phyloP scores from a whole-genome alignment of 208 protist species.

The Wallacemonas sp. region DNA sequence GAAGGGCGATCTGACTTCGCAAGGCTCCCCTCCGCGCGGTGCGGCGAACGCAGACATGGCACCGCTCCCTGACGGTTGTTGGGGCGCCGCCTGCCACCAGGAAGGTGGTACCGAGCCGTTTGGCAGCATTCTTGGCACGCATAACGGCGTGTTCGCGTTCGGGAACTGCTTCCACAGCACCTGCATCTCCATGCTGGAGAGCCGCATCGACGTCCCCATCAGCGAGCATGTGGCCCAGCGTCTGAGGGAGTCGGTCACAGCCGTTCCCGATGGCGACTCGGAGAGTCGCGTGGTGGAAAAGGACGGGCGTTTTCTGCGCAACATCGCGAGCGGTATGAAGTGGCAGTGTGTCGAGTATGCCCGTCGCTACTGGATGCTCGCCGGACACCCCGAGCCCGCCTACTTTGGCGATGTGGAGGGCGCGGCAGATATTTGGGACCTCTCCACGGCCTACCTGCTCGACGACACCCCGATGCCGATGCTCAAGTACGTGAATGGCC shows the following conservation, averaged over 20 bases:
- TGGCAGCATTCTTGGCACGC: conserved; percentile 48
- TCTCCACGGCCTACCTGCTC: conserved; percentile 34
- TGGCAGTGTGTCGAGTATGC: conserved; percentile 92
- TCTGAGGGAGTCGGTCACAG: background rate
- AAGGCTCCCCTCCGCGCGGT: too few species aligned
- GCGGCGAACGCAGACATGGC: background rate
- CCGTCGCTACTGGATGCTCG: conserved; percentile 86
- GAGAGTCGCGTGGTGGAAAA: background rate
- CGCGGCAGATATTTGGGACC: conserved; percentile 78
- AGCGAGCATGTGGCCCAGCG: conserved; percentile 1
- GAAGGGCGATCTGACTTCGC: background rate
- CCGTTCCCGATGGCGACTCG: background rate
- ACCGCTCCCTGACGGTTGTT: conserved; percentile 2
- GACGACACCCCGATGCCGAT: conserved; percentile 39
- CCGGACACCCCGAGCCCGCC: conserved; percentile 44
- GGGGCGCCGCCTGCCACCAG: background rate
- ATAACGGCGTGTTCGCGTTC: conserved; percentile 56
- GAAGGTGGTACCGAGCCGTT: conserved; percentile 24
- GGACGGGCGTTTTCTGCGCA: background rate
- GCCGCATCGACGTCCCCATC: conserved; percentile 21
- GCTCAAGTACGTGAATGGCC: conserved; percentile 49
- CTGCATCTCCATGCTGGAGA: conserved; percentile 34
- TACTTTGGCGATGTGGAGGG: conserved; percentile 58
- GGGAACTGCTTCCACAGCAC: conserved; percentile 66
- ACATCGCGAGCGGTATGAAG: conserved; percentile 48